Base-by-base conservation (phyloP, 768 basidiomycete genomes). In the Coprinellus aureogranulatus region DNA sequence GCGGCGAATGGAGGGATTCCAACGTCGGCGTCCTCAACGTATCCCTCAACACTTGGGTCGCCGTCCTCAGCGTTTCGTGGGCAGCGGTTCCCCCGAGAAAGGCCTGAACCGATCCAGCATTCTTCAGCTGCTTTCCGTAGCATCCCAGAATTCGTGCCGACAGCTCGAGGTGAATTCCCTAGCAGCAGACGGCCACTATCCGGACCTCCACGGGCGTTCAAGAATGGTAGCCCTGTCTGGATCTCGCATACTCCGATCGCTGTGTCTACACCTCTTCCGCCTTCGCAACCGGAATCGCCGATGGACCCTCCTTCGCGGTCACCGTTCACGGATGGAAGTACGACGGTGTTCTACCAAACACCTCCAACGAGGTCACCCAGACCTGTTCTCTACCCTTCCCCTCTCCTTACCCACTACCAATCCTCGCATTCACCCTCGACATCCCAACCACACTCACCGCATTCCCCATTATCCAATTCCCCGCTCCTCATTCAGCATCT, bases 291-390 rank as follows among this genome's bases (percentile, higher is more conserved):
- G 14, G 77, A 76, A 59, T 72, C 75, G 58, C 70, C 78, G 22
- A 62, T 67, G 57, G 69, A 71, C 31, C 65, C 69, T 55, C 69
- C 20, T 5, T 22, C 41, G 18, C 20, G 16, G 41, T 44, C 41
- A 8, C 16, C 41, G 6, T 18, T 44, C 80, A 81, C 27, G 31
- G 50, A 34, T 20, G n/a, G 20, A 67, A 65, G 79, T 63, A 74
- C 80, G 61, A 85, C 82, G 81, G 83, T 88, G 81, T 87, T 76
- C 74, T 88, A 87, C 68, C 82, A 88, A 74, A 86, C 85, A 27
- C 76, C 79, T 55, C 73, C 64, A 56, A 75, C 80, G 54, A 71
- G 78, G 61, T 78, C 80, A 1, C 78, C 81, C 50, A 76, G 77
- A 60, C 73, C 79, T 34, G 65, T 73, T 42, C 59, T 79, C 80